Percentiles rank a stretch among this genome's conserved stretches.
phyloP scores from a whole-genome alignment of 2,329 filamentous ascomycete genomes.

The Parastagonospora avenae region DNA sequence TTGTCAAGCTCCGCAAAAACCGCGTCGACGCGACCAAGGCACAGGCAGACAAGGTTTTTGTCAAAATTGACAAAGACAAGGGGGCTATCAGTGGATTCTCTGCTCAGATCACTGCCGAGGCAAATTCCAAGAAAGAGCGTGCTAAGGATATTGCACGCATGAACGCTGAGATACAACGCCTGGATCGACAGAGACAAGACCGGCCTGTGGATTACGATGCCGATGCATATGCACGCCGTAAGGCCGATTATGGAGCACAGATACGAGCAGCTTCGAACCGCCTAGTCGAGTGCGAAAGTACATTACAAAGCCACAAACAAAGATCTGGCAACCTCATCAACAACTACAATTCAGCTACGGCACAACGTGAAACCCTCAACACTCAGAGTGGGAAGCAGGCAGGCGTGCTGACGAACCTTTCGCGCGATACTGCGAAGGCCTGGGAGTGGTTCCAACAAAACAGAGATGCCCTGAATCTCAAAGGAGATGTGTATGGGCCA shows the following conservation, averaged over 20 bases:
- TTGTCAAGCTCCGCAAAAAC: slow-evolving; percentile 61
- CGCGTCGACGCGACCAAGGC: slow-evolving; percentile 61
- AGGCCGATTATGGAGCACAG: slow-evolving; percentile 62
- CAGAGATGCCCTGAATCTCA: slow-evolving; percentile 62
- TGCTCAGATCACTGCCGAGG: slow-evolving; percentile 48
- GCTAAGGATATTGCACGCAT: slow-evolving; percentile 37
- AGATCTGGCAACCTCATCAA: slow-evolving; percentile 13
- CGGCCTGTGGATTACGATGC: slow-evolving; percentile 71
- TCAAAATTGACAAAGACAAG: slow-evolving; percentile 42
- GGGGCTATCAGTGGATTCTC: slow-evolving; percentile 50
- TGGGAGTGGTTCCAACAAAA: slow-evolving; percentile 86
- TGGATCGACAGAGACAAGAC: slow-evolving; percentile 68
- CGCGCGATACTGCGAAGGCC: slow-evolving; percentile 68
- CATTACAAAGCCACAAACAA: slow-evolving; percentile 19
- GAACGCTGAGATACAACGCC: slow-evolving; percentile 60
- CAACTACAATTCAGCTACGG: slow-evolving; percentile 34
- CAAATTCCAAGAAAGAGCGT: slow-evolving; percentile 48
- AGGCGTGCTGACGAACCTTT: slow-evolving; percentile 65
- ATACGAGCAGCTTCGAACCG: slow-evolving; percentile 58
- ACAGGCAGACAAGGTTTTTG: slow-evolving; percentile 52
- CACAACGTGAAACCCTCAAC: slow-evolving; percentile 24
- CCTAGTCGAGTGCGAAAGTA: slow-evolving; percentile 51
- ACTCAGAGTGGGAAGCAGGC: slow-evolving; percentile 49
- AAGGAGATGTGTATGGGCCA: slow-evolving; percentile 79
- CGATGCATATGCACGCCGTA: slow-evolving; percentile 71